These are phyloP conservation scores for Albugo candida DNA, from an alignment of 352 stramenopile species.

Conservation along the genomic window DNA sequence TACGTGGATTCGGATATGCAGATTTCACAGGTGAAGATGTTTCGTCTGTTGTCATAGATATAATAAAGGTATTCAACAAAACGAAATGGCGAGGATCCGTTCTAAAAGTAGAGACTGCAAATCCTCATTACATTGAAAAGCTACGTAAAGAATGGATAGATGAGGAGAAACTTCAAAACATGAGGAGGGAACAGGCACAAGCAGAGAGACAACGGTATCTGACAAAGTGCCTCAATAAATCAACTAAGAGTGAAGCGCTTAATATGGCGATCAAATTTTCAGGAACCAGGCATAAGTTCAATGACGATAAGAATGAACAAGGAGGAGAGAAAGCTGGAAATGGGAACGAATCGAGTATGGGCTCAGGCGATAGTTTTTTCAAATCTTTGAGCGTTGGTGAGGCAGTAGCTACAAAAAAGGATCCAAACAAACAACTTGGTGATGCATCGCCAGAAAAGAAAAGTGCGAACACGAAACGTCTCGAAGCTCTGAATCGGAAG, in stretches of 20 bases:
- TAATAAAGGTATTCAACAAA: conserved; percentile 32
- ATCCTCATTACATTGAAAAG: conserved; percentile 22
- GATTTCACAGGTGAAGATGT: too few relatives aligned
- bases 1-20: too few relatives aligned
- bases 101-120: conserved; percentile 35
- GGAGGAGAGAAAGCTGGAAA: too few relatives aligned
- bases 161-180: conserved; percentile 4
- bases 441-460: too few relatives aligned
- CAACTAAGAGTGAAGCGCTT: neutral
- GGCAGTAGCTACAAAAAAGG: too few relatives aligned
- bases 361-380: too few relatives aligned
- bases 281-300: neutral
- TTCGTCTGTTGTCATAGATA: neutral
- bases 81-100: conserved; percentile 52
- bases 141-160: conserved; percentile 21
- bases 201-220: neutral
- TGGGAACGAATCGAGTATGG: too few relatives aligned
- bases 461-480: too few relatives aligned
- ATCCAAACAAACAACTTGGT: too few relatives aligned
- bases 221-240: neutral
- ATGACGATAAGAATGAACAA: too few relatives aligned
- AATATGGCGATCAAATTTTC: neutral
- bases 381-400: too few relatives aligned
- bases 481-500: too few relatives aligned
- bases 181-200: neutral